Evolutionary conservation across 768 basidiomycete species (phyloP).

Genomic region (Kwoniella sp.): DNA sequence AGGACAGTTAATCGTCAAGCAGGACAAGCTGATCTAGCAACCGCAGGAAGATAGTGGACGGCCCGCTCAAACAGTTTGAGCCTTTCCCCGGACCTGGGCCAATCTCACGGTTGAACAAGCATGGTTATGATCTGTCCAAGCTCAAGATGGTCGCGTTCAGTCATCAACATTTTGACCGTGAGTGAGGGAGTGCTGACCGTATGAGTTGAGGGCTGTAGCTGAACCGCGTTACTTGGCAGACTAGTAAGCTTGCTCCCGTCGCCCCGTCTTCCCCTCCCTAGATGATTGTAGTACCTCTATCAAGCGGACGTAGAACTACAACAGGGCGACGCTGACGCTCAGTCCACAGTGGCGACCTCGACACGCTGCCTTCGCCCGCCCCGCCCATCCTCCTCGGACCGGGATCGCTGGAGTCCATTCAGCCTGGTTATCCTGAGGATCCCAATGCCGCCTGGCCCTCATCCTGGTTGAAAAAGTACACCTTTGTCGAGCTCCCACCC

Average conservation of each 20-base stretch:
- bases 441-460: conserved; percentile 17
- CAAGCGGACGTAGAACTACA: background rate
- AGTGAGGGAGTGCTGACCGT: background rate
- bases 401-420: conserved; percentile 21
- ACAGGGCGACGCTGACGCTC: too few species aligned
- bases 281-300: too few species aligned
- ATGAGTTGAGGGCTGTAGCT: too few species aligned
- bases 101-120: conserved; percentile 9
- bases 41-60: conserved; percentile 9
- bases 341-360: conserved; percentile 15
- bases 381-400: conserved; percentile 22
- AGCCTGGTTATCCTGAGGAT: conserved; percentile 20
- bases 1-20: background rate
- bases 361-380: conserved; percentile 16
- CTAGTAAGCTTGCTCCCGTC: too few species aligned
- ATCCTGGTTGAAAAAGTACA: conserved; percentile 22
- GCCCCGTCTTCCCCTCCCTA: too few species aligned
- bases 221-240: too few species aligned
- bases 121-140: conserved; percentile 10
- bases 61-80: conserved; percentile 12
- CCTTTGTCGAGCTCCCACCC: conserved; percentile 19
- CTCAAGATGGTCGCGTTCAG: conserved; percentile 22
- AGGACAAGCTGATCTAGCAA: background rate
- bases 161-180: conserved; percentile 34
- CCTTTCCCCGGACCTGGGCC: conserved; percentile 18